Conservation (phyloP, 2,329 filamentous ascomycete genomes). For the Penicillium sp. region DNA sequence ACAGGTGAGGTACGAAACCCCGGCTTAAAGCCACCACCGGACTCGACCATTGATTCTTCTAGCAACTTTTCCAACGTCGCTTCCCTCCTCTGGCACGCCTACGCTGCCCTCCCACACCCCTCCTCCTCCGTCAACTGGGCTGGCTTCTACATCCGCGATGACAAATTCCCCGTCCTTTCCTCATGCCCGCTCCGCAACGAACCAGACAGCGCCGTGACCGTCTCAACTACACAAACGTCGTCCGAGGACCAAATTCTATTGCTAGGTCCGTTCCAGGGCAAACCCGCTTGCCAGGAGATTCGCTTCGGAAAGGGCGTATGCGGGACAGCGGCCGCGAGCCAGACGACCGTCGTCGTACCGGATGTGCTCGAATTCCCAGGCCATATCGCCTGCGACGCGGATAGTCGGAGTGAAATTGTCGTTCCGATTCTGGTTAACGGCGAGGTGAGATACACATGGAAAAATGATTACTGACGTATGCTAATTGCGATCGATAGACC, state of each 20-base stretch:
- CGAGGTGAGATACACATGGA: no score
- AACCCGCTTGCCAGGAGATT: slow-evolving; percentile 47
- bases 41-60: neutral
- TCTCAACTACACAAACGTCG: slow-evolving; percentile 21
- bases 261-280: slow-evolving; percentile 46
- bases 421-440: slow-evolving; percentile 41
- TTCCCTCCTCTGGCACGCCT: slow-evolving; percentile 47
- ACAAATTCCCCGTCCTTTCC: slow-evolving; percentile 36
- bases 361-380: slow-evolving; percentile 44
- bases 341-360: slow-evolving; percentile 39
- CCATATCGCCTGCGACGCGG: slow-evolving; percentile 48
- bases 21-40: neutral
- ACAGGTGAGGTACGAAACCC: slow-evolving; percentile 28
- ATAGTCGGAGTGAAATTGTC: slow-evolving; percentile 47
- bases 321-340: slow-evolving; percentile 39
- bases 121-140: slow-evolving; percentile 46
- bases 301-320: slow-evolving; percentile 44
- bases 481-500: slow-evolving; percentile 30
- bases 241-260: slow-evolving; percentile 31
- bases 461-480: no score
- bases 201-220: slow-evolving; percentile 13
- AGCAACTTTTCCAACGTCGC: slow-evolving; percentile 46
- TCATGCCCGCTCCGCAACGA: slow-evolving; percentile 17
- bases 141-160: slow-evolving; percentile 44
- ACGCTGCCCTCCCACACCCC: slow-evolving; percentile 40